These are phyloP conservation scores for Rosa rugosa DNA, from an alignment of 306 rosid species.

Conservation along the genomic window DNA sequence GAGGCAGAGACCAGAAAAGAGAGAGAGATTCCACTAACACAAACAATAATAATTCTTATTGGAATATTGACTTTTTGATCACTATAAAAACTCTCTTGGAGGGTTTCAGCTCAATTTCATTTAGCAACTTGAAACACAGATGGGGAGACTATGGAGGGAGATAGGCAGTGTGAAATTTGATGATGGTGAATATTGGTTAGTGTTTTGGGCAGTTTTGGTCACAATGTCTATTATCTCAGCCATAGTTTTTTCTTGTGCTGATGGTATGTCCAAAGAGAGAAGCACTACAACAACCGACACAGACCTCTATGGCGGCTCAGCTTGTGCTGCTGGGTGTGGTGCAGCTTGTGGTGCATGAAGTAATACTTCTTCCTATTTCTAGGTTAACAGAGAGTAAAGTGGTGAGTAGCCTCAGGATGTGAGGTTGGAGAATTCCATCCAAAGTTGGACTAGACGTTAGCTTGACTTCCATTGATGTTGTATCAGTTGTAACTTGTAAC, in stretches of 20 bases:
- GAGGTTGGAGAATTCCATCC: not conserved
- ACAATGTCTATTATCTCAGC: constrained; percentile 48
- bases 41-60: not conserved
- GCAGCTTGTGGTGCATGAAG: constrained; percentile 66
- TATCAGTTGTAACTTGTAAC: not conserved
- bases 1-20: not conserved
- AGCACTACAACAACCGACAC: constrained; percentile 36
- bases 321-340: constrained; percentile 61
- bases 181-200: constrained; percentile 27
- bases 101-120: constrained; percentile 27
- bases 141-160: constrained; percentile 59
- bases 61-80: constrained; percentile 28
- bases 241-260: constrained; percentile 61
- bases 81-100: constrained; percentile 14
- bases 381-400: constrained; percentile 12
- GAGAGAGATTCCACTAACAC: constrained; percentile 24
- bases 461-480: not conserved
- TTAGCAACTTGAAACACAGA: constrained; percentile 19
- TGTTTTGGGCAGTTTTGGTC: constrained; percentile 41
- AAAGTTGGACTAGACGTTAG: not conserved
- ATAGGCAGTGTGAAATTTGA: constrained; percentile 26
- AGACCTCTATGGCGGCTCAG: constrained; percentile 46
- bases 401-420: not conserved
- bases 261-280: constrained; percentile 55
- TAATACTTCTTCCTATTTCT: not conserved